Evolutionary conservation across 352 stramenopile species (phyloP), one percentile per base, ranked within the genome.

Genomic region (Phytophthora foliorum): DNA sequence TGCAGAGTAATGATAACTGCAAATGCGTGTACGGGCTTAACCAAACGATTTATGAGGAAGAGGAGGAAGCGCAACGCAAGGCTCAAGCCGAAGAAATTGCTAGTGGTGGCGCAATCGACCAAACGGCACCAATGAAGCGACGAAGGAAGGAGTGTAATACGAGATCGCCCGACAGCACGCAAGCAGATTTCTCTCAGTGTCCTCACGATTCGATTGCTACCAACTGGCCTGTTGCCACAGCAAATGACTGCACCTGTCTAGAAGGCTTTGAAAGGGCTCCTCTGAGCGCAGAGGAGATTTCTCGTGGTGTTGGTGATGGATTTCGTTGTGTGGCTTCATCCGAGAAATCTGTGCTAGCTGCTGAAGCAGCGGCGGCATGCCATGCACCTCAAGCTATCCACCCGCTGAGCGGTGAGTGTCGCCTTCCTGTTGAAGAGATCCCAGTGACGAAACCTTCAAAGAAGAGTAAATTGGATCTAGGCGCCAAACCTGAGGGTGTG

Each of bases 1-100:
- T 95, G 55, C 83, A 94, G 67, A 91, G 81, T 52, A 86, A 80
- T 22, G 72, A 75, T 21, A 94, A 91, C 39, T 94, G 86, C 67
- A 75, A 89, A 46, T 94, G 86, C 53, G 67, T 92, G 64, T 91
- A 91, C 48, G 84, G 84, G 2, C 67, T 89, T 31, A 77, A 79
- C n/a, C 57, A 72, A 25, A 69, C 49, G 7, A 64, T 64, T 2
- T 34, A n/a, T 22, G 21, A 69, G 31, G 48, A 66, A 32, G 62
- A 76, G 8, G 42, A 64, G 2, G 48, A 73, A 19, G 54, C 58
- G 7, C 48, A 45, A 46, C 50, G 57, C 45, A 72, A 65, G 31
- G 62, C 50, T 62, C 31, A 68, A 56, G 57, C 24, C 6, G 36
- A 72, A 36, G 25, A 70, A 29, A 25, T 69, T 41, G 57, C 42